These are phyloP conservation scores for Fusarium heterosporum DNA, from an alignment of 2,329 filamentous ascomycete species.

Conservation along the genomic window DNA sequence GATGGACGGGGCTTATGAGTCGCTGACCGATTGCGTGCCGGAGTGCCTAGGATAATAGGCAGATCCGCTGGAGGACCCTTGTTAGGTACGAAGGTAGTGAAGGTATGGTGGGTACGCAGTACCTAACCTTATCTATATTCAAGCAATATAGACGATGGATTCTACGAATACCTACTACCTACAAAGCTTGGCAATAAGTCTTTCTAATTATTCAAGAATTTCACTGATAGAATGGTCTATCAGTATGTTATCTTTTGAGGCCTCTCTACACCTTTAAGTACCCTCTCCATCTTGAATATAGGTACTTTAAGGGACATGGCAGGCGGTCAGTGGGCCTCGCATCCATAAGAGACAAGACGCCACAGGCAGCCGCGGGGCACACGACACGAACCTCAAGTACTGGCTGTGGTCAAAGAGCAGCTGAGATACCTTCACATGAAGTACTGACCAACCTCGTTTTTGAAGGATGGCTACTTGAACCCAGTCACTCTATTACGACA, in stretches of 20 bases:
- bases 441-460: conserved; percentile 18
- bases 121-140: too few relatives aligned
- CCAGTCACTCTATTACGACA: neutral
- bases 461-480: conserved; percentile 7
- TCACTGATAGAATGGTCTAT: too few relatives aligned
- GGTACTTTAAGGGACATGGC: conserved; percentile 28
- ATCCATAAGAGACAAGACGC: conserved; percentile 22
- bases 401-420: neutral
- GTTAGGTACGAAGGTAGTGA: conserved; percentile 4
- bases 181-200: too few relatives aligned
- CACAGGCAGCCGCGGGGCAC: conserved; percentile 38
- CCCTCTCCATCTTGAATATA: neutral
- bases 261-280: too few relatives aligned
- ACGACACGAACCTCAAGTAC: conserved; percentile 33
- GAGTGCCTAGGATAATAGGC: conserved; percentile 24
- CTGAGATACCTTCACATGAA: conserved; percentile 39
- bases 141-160: too few relatives aligned
- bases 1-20: conserved; percentile 46
- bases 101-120: too few relatives aligned
- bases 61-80: conserved; percentile 42
- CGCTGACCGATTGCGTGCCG: conserved; percentile 44
- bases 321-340: conserved; percentile 39
- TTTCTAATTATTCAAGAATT: too few relatives aligned
- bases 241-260: too few relatives aligned
- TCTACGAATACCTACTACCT: too few relatives aligned